Conservation (phyloP, 257 asterid species). For the Perilla frutescens region DNA sequence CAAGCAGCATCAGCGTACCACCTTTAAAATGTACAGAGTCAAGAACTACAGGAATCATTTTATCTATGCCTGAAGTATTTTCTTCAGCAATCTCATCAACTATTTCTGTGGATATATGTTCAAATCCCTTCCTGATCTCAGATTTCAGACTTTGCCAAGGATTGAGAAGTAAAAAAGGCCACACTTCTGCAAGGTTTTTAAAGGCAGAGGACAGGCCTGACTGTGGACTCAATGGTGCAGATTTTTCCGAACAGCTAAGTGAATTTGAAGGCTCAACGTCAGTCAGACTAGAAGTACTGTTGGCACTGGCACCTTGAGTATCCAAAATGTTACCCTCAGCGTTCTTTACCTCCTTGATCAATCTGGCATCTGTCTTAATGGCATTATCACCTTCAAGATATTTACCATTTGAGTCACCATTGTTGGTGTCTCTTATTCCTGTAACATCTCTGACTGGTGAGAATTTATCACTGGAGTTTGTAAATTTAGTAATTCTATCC, state of each 20-base stretch:
- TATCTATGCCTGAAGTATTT: conserved; percentile 55
- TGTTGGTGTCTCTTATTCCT: conserved; percentile 30
- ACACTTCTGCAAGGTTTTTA: conserved; percentile 49
- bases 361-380: conserved; percentile 42
- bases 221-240: conserved; percentile 46
- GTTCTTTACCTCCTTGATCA: conserved; percentile 48
- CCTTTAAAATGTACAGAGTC: conserved; percentile 88
- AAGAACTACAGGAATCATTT: conserved; percentile 69
- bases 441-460: conserved; percentile 41
- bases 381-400: conserved; percentile 42
- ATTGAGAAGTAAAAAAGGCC: conserved; percentile 56
- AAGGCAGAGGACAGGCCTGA: conserved; percentile 48
- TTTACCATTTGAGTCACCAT: conserved; percentile 36
- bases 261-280: conserved; percentile 48
- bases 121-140: conserved; percentile 62
- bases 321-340: conserved; percentile 43
- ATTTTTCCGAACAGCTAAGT: conserved; percentile 38
- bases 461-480: conserved; percentile 39
- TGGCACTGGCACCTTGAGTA: conserved; percentile 43
- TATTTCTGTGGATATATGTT: conserved; percentile 71
- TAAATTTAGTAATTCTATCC: conserved; percentile 44
- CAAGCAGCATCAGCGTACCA: conserved; percentile 90
- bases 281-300: conserved; percentile 38
- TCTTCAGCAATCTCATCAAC: conserved; percentile 65
- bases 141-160: conserved; percentile 69